phyloP scores from a whole-genome alignment of 31 red algal genomes.

The Asparagopsis taxiformis region DNA sequence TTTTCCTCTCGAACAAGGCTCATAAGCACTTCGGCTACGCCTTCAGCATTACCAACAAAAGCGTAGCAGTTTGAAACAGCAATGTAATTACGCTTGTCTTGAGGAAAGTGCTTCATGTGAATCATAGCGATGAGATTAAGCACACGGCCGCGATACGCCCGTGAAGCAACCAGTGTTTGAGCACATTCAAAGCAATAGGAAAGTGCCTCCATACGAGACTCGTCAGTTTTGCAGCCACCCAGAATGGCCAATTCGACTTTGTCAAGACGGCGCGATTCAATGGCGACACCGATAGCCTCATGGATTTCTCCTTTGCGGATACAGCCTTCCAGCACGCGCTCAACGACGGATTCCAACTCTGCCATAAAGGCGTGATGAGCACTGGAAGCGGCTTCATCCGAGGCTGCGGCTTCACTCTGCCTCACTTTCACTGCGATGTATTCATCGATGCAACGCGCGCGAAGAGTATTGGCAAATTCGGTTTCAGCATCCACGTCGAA shows the following conservation, averaged over 20 bases:
- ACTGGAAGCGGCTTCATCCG: conserved; percentile 2
- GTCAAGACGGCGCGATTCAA: conserved; percentile 82
- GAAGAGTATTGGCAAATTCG: conserved; percentile 86
- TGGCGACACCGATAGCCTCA: conserved; percentile 91
- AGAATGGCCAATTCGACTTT: conserved; percentile 62
- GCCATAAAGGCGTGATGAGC: conserved; percentile 38
- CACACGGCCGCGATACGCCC: conserved; percentile 62
- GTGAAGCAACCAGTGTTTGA: conserved; percentile 59
- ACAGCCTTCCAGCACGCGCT: conserved; percentile 79
- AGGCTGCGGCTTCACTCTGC: conserved; percentile 13
- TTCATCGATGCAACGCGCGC: conserved; percentile 88
- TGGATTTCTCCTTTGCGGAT: conserved; percentile 73
- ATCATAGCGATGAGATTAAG: conserved; percentile 69
- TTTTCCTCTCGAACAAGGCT: conserved; percentile 27
- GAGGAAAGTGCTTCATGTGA: conserved; percentile 33
- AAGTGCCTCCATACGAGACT: conserved; percentile 41
- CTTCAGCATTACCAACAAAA: conserved; percentile 76
- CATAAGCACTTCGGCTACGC: conserved; percentile 76
- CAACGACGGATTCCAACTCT: conserved; percentile 76
- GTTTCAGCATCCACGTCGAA: conserved; percentile 79
- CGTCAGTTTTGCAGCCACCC: conserved; percentile 47
- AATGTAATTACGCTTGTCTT: conserved; percentile 46
- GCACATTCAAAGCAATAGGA: conserved; percentile 89
- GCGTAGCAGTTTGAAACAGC: conserved; percentile 73
- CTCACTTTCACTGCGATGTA: conserved; percentile 56